Evolutionary conservation across 805 yeast species (phyloP), one percentile per base, ranked within the genome.

Genomic region (Ogataea siamensis): DNA sequence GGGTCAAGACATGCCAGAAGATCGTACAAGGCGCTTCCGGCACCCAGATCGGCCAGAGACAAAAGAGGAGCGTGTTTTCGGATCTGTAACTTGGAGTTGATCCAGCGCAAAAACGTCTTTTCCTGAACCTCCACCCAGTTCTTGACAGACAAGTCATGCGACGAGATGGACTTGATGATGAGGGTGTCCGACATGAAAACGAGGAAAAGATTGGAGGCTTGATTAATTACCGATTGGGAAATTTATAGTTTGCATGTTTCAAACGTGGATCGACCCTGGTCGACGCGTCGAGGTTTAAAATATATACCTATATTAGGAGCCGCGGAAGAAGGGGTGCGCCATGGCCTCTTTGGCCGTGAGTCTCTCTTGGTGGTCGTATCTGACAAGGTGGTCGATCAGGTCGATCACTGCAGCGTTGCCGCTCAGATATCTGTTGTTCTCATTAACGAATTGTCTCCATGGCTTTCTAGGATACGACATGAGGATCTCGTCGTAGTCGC

Each of bases 341-440:
- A 87, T 77, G 12, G 96, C 94, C 60, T 88, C 96, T 59, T 74
- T 69, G 2, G 96, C 96, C 4, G 96, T 88, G 42, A 86, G 69
- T 55, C 96, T 76, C 54, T 81, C 85, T 59, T 83, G 89, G 58
- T 88, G 96, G 58, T 88, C 96, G 54, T 86, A 88, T 42, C 81
- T 73, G 53, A 88, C 67, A 44, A 88, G 62, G 38, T 77, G 72
- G 54, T 85, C 94, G 44, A 87, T 69, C 48, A 88, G 71, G 55
- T 84, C 91, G 42, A 83, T 62, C 20, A 77, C 70, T 34, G 75
- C 79, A 2, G 76, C 74, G 29, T 71, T 68, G 7, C 75, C 78
- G 31, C 73, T 54, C 33, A 74, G 62, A 31, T 64, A 66, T 45
- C 68, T 67, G 53, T 80, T 80, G 33, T 68, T 70, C 10, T 68